Evolutionary conservation across 495 filamentous ascomycete species (phyloP).

Genomic region (Darksidea phi): DNA sequence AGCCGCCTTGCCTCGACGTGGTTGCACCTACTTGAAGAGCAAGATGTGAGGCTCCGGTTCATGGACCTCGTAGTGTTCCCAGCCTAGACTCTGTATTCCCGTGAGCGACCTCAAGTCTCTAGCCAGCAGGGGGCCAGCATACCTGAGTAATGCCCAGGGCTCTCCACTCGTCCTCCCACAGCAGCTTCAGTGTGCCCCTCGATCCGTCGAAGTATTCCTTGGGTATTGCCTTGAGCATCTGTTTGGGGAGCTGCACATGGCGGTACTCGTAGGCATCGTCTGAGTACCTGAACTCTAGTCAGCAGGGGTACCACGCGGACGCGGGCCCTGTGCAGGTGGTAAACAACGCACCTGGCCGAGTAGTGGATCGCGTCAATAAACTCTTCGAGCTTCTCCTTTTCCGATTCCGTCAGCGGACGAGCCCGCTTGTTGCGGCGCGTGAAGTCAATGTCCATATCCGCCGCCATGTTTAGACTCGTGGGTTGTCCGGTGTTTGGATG

Average conservation of each 20-base stretch:
- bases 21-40: conserved; percentile 79
- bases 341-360: conserved; percentile 71
- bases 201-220: conserved; percentile 89
- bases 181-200: conserved; percentile 88
- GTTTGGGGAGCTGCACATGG: conserved; percentile 94
- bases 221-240: conserved; percentile 95
- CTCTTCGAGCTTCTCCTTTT: conserved; percentile 81
- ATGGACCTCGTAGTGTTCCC: conserved; percentile 99
- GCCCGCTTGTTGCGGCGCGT: conserved; percentile 80
- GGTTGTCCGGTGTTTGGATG: background rate
- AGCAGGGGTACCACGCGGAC: conserved; percentile 1
- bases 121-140: conserved; percentile 26
- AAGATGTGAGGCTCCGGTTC: conserved; percentile 98
- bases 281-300: conserved; percentile 61
- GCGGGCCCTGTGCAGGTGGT: background rate
- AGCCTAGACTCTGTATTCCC: conserved; percentile 75
- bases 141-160: conserved; percentile 96
- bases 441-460: conserved; percentile 66
- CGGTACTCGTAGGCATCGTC: conserved; percentile 89
- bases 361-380: conserved; percentile 93
- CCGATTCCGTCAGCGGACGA: conserved; percentile 72
- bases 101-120: conserved; percentile 1
- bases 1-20: conserved; percentile 21
- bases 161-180: conserved; percentile 99
- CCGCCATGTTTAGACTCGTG: conserved; percentile 17